Evolutionary conservation across 345 rosid genomes (phyloP), one percentile per base, ranked within the genome.

Genomic region (Eucalyptus albens): DNA sequence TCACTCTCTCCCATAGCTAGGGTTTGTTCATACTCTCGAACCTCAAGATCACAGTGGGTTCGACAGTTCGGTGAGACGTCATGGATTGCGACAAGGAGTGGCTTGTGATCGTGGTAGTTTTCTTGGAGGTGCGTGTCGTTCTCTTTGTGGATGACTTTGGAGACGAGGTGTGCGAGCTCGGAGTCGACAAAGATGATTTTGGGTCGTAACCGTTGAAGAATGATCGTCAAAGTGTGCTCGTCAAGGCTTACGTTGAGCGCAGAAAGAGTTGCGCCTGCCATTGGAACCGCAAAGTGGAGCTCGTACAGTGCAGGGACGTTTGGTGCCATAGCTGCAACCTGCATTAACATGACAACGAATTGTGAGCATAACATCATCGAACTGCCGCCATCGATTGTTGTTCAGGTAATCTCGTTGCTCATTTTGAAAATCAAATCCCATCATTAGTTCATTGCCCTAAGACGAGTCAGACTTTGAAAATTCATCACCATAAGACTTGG

Each of bases 181-280:
- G 91, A 87, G 86, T 95, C 95, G 17, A 95, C 94, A 86, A 95
- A 94, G 26, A 94, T 88, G 85, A 94, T 53, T 77, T 91, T 93
- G 85, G 95, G 86, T 9, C 86, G 90, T 60, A 94, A 81, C 37
- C 88, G 92, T 24, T 91, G 47, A 16, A 95, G 60, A 37, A 90
- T 19, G 16, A 69, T 17, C 7, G 94, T 92, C 83, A 95, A 88
- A 10, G 90, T 89, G 42, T 90, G 44, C 47, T 94, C 89, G 77
- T 94, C 94, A 51, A 93, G 55, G 29, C 50, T 91, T 5, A 91
- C 56, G 87, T 94, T 94, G 17, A 95, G 92, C 37, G 95, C 89
- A 4, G 92, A 93, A 21, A 94, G 85, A 59, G 59, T 53, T 2
- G 59, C 59, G 93, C 95, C 95, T 40, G 95, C 95, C 95, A 95